Evolutionary conservation across 768 basidiomycete genomes (phyloP).

Genomic region (Phylloporus sp.): DNA sequence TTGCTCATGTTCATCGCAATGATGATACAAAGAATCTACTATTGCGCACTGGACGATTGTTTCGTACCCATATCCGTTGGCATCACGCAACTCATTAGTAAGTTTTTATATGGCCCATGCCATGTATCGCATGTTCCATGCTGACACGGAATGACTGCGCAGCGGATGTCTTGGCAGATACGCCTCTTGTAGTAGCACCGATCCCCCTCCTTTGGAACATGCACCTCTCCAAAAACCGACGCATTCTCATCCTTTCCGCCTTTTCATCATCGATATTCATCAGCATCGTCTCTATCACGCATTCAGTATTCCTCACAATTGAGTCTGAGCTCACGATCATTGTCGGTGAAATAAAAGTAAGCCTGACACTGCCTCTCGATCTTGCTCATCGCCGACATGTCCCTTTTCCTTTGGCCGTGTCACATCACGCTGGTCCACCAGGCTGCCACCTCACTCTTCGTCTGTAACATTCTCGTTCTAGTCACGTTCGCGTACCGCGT

Average conservation of each 20-base stretch:
- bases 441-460: conserved; percentile 5
- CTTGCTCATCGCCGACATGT: neutral
- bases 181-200: neutral
- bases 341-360: conserved; percentile 5
- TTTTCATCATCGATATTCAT: conserved; percentile 8
- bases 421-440: neutral
- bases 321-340: neutral
- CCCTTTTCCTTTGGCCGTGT: neutral
- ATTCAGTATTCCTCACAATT: conserved; percentile 1
- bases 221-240: conserved; percentile 3
- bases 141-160: neutral
- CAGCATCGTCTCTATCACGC: conserved; percentile 1
- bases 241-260: conserved; percentile 5
- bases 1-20: neutral
- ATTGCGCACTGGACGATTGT: neutral
- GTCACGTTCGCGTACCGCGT: conserved; percentile 7
- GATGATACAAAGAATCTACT: conserved; percentile 1
- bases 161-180: conserved; percentile 1
- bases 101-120: neutral
- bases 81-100: conserved; percentile 7
- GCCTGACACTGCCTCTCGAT: neutral
- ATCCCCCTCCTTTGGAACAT: conserved; percentile 3
- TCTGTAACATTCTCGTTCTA: conserved; percentile 10
- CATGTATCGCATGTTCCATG: neutral
- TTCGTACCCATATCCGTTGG: neutral